A percentile compares a stretch with the other conserved stretches of the same genome.
These are phyloP conservation scores for Lactarius quietus DNA, from an alignment of 768 basidiomycete genomes.

Conservation along the genomic window DNA sequence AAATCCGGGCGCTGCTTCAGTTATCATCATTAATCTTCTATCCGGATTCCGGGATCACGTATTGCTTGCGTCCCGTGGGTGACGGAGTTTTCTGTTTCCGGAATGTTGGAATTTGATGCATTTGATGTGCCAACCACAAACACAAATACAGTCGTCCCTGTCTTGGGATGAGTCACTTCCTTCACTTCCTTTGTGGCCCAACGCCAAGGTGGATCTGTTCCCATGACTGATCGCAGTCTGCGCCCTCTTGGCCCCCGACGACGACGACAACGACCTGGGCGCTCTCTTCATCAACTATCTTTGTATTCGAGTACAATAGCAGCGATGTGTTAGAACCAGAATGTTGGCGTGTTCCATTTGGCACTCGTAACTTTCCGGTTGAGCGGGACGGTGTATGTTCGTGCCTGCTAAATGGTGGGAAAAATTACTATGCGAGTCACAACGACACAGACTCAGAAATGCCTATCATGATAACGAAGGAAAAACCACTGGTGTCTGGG, in stretches of 20 bases:
- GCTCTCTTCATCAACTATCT: background rate
- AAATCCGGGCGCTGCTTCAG: background rate
- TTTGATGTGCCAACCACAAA: background rate
- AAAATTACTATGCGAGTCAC: background rate
- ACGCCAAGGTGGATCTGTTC: background rate
- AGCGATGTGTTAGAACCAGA: background rate
- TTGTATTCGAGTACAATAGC: background rate
- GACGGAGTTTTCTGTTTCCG: background rate
- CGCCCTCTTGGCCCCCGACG: background rate
- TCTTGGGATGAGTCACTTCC: background rate
- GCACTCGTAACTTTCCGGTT: background rate
- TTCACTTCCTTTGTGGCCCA: constrained; percentile 1
- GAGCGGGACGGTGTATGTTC: background rate
- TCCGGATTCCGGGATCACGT: background rate
- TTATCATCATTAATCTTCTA: background rate
- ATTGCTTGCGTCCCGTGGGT: background rate
- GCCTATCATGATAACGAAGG: background rate
- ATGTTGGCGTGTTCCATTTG: background rate
- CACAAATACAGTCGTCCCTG: background rate
- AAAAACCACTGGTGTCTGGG: background rate
- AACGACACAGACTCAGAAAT: background rate
- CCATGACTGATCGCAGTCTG: background rate
- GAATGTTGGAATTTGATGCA: background rate
- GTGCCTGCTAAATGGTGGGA: background rate
- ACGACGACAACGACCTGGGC: background rate